Conservation (phyloP, 169 alveolate genomes). For the Besnoitia besnoiti region DNA sequence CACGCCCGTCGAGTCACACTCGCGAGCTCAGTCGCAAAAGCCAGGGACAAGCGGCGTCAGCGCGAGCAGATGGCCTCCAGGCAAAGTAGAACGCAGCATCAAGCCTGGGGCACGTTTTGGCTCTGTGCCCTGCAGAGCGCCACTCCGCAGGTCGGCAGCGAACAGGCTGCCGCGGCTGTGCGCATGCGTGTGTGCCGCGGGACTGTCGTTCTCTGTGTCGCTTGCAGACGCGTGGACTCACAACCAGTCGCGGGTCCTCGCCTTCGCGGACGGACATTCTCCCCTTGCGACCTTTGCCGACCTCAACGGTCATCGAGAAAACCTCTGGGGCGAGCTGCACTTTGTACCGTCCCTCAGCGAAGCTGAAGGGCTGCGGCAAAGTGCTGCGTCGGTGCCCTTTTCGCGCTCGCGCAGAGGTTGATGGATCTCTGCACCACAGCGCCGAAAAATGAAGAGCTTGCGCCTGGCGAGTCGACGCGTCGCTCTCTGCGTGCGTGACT, state of each 20-base stretch:
- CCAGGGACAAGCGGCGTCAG: not conserved
- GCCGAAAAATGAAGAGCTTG: no score
- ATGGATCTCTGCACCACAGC: conserved; percentile 24
- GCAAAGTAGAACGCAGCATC: not conserved
- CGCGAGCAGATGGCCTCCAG: not conserved
- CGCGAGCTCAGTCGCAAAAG: not conserved
- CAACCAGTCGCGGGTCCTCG: conserved; percentile 63
- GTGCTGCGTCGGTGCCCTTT: not conserved
- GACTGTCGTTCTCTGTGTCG: not conserved
- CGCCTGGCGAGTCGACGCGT: no score
- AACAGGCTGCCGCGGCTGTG: not conserved
- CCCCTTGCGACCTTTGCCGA: conserved; percentile 47
- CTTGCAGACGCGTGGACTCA: not conserved
- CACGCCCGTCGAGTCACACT: not conserved
- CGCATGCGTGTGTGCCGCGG: not conserved
- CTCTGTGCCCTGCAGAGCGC: not conserved
- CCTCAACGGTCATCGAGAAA: conserved; percentile 56
- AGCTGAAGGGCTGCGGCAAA: conserved; percentile 44
- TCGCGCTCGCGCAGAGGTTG: not conserved
- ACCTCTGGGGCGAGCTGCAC: conserved; percentile 65
- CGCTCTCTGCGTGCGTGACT: no score
- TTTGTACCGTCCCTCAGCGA: conserved; percentile 62
- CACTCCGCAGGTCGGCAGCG: not conserved
- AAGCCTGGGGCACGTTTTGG: not conserved
- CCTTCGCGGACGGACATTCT: conserved; percentile 64